Percentiles rank a stretch among this genome's conserved stretches.
Evolutionary conservation across 768 basidiomycete genomes (phyloP).

Genomic region (Mycena amicta): DNA sequence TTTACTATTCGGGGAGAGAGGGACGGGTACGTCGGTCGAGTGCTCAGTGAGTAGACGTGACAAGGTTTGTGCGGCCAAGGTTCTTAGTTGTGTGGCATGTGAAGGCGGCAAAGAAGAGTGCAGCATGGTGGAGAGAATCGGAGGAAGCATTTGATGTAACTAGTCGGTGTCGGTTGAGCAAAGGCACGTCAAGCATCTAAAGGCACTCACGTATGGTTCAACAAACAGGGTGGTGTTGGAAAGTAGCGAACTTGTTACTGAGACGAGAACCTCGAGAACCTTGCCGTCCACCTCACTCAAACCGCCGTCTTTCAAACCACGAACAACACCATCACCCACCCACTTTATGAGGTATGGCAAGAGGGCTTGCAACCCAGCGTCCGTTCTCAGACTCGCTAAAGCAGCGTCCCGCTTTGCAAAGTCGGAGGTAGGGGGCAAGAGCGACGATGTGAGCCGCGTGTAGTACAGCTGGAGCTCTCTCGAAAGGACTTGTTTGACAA

Average conservation of each 20-base stretch:
- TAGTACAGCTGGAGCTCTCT: conserved; percentile 95
- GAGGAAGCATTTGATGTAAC: conserved; percentile 95
- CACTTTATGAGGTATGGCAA: conserved; percentile 94
- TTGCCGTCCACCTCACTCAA: conserved; percentile 69
- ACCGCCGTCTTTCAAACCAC: conserved; percentile 55
- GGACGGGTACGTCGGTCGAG: conserved; percentile 85
- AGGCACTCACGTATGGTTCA: conserved; percentile 87
- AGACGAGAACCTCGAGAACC: conserved; percentile 78
- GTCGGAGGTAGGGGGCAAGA: conserved; percentile 73
- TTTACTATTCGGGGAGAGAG: conserved; percentile 91
- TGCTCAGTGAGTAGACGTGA: conserved; percentile 80
- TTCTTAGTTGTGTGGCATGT: conserved; percentile 74
- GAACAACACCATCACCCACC: conserved; percentile 87
- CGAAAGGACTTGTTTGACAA: conserved; percentile 91
- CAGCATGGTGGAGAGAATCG: conserved; percentile 87
- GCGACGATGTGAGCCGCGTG: conserved; percentile 81
- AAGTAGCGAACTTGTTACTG: conserved; percentile 81
- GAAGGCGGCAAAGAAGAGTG: conserved; percentile 80
- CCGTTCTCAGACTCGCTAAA: conserved; percentile 82
- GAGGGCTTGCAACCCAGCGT: conserved; percentile 89
- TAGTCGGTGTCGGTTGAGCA: conserved; percentile 32
- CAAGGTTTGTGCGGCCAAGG: conserved; percentile 80
- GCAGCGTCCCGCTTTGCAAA: conserved; percentile 82
- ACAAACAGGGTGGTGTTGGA: conserved; percentile 89
- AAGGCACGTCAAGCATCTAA: not conserved